These are phyloP conservation scores for Lotmaria passim DNA, from an alignment of 208 protist genomes.

Conservation along the genomic window DNA sequence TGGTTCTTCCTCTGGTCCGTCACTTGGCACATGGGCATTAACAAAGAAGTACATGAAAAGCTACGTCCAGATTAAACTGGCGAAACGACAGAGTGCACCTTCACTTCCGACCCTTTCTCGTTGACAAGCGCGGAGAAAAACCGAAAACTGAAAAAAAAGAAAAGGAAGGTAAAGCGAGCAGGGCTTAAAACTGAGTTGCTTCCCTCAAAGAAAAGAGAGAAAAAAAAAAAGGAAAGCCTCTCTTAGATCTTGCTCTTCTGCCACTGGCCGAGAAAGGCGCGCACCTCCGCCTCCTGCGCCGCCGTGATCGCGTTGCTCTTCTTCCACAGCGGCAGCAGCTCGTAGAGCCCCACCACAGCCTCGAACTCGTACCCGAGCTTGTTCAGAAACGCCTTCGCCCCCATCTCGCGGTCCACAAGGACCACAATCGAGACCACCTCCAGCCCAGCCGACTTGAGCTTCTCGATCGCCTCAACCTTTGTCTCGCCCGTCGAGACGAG, in stretches of 20 bases:
- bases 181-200: background rate
- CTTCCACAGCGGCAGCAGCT: conserved; percentile 81
- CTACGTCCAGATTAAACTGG: no score
- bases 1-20: no score
- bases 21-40: no score
- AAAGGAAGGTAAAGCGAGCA: background rate
- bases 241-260: conserved; percentile 69
- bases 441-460: conserved; percentile 83
- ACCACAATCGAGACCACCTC: conserved; percentile 93
- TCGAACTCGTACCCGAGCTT: conserved; percentile 87
- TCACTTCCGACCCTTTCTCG: no score
- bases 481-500: conserved; percentile 95
- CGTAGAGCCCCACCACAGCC: conserved; percentile 78
- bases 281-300: conserved; percentile 65
- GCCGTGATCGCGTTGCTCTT: conserved; percentile 61
- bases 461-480: conserved; percentile 95
- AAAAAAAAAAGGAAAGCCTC: conserved; percentile 1
- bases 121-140: background rate
- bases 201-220: no score
- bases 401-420: conserved; percentile 96
- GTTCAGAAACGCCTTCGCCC: conserved; percentile 86
- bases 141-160: background rate
- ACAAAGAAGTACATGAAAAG: no score
- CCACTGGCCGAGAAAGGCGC: conserved; percentile 65
- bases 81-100: no score